Evolutionary conservation across 1,284 basidiomycete species (phyloP).

Genomic region (Naganishia sp.): DNA sequence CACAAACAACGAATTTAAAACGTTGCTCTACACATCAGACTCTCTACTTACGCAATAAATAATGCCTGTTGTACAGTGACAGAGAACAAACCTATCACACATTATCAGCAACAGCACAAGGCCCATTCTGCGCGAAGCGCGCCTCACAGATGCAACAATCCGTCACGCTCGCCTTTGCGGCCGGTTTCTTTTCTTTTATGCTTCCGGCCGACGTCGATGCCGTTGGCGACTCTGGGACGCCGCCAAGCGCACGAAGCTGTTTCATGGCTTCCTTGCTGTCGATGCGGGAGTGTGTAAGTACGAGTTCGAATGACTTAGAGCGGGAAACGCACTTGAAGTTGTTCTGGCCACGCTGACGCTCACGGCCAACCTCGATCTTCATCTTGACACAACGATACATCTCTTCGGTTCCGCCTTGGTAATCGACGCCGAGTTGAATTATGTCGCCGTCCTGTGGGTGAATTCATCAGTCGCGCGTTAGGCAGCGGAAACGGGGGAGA

Average conservation of each 20-base stretch:
- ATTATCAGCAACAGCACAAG: not conserved
- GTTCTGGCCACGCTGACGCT: slow-evolving; percentile 86
- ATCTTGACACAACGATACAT: slow-evolving; percentile 99
- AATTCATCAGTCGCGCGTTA: not conserved
- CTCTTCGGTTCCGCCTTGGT: slow-evolving; percentile 95
- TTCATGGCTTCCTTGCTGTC: slow-evolving; percentile 72
- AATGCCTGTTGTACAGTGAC: slow-evolving; percentile 94
- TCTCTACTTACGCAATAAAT: slow-evolving; percentile 71
- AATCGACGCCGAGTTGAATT: slow-evolving; percentile 94
- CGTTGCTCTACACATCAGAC: not conserved
- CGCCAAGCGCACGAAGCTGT: slow-evolving; percentile 73
- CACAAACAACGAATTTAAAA: slow-evolving; percentile 20
- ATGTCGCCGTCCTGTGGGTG: slow-evolving; percentile 77
- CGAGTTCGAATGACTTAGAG: not conserved
- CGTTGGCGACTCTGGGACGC: slow-evolving; percentile 34
- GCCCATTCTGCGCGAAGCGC: not conserved
- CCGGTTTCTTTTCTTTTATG: slow-evolving; percentile 33
- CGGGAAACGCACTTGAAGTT: slow-evolving; percentile 81
- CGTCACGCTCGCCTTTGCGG: slow-evolving; percentile 57
- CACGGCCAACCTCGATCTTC: slow-evolving; percentile 78
- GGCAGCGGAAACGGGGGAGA: slow-evolving; percentile 2
- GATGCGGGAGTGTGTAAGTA: slow-evolving; percentile 4
- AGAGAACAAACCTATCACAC: slow-evolving; percentile 71
- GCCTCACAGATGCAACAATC: slow-evolving; percentile 91
- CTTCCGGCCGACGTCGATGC: slow-evolving; percentile 12